These are phyloP conservation scores for Candida ortonii DNA, from an alignment of 805 yeast genomes.

Conservation along the genomic window DNA sequence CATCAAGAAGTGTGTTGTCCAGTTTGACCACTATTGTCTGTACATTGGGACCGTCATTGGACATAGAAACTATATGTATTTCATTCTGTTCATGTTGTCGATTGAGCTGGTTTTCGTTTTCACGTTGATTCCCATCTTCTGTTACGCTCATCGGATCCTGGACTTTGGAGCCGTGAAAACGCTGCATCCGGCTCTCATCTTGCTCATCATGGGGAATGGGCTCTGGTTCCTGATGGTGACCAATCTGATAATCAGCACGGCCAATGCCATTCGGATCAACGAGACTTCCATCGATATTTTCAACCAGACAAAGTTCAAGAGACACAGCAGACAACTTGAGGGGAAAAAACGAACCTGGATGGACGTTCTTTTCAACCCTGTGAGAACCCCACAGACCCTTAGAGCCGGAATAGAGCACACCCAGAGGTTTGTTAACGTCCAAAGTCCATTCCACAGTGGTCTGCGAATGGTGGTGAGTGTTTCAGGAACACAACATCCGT, in stretches of 20 bases:
- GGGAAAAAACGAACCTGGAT: conserved; percentile 11
- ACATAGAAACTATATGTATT: conserved; percentile 56
- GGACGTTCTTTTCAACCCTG: conserved; percentile 15
- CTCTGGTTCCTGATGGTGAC: conserved; percentile 45
- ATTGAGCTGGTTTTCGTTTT: conserved; percentile 38
- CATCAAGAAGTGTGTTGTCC: conserved; percentile 56
- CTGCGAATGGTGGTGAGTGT: conserved; percentile 38
- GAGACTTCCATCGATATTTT: conserved; percentile 54
- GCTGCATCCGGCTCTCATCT: conserved; percentile 25
- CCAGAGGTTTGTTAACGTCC: conserved; percentile 43
- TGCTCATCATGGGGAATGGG: conserved; percentile 41
- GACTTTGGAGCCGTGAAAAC: conserved; percentile 21
- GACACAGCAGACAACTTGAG: conserved; percentile 25
- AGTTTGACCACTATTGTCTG: conserved; percentile 81
- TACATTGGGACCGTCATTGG: conserved; percentile 79
- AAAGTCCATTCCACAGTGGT: conserved; percentile 29
- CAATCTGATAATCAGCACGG: conserved; percentile 38
- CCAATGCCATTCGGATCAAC: conserved; percentile 43
- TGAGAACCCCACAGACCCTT: background rate
- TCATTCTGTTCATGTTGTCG: conserved; percentile 49
- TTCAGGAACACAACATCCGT: conserved; percentile 34
- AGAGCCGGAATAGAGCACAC: conserved; percentile 15
- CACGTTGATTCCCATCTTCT: conserved; percentile 37
- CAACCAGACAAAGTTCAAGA: conserved; percentile 13
- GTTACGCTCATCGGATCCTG: conserved; percentile 30